Evolutionary conservation across 2,329 filamentous ascomycete genomes (phyloP).

Genomic region (Sphaerulina musiva): DNA sequence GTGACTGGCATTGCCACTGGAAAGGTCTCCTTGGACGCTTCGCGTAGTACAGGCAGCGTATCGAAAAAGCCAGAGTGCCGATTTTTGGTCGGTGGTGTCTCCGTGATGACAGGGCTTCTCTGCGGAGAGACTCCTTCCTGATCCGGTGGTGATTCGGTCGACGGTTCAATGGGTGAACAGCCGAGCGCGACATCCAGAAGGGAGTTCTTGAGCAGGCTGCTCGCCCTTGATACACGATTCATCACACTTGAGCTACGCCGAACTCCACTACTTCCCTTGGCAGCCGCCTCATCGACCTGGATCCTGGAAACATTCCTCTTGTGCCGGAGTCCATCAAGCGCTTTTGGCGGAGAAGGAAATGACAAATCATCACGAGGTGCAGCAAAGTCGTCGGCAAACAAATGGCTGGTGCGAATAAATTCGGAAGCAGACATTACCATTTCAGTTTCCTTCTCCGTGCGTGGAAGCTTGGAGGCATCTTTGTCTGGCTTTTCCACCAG

Average conservation of each 20-base stretch:
- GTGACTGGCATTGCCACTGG: not conserved
- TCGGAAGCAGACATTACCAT: slow-evolving; percentile 45
- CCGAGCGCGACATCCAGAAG: slow-evolving; percentile 7
- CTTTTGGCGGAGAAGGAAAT: slow-evolving; percentile 26
- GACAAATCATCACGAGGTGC: slow-evolving; percentile 17
- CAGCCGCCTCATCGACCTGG: slow-evolving; percentile 15
- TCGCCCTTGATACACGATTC: slow-evolving; percentile 9
- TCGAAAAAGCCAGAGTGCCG: slow-evolving; percentile 8
- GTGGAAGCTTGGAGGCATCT: slow-evolving; percentile 90
- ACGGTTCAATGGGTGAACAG: slow-evolving; percentile 1
- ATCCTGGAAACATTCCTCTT: slow-evolving; percentile 6
- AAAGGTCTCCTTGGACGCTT: slow-evolving; percentile 13
- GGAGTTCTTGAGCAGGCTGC: slow-evolving; percentile 13
- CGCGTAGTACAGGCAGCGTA: slow-evolving; percentile 13
- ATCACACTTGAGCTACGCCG: slow-evolving; percentile 16
- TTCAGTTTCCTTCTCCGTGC: slow-evolving; percentile 92
- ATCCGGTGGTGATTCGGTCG: not conserved
- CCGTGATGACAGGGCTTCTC: not conserved
- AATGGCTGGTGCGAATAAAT: slow-evolving; percentile 15
- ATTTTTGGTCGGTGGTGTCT: not conserved
- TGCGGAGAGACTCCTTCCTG: not conserved
- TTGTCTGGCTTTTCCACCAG: slow-evolving; percentile 98
- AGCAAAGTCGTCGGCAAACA: slow-evolving; percentile 1
- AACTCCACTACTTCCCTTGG: slow-evolving; percentile 16
- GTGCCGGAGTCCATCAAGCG: slow-evolving; percentile 22